These are phyloP conservation scores for Helicostylum pulchrum DNA, from an alignment of 192 early-diverging fungal genomes.

Conservation along the genomic window DNA sequence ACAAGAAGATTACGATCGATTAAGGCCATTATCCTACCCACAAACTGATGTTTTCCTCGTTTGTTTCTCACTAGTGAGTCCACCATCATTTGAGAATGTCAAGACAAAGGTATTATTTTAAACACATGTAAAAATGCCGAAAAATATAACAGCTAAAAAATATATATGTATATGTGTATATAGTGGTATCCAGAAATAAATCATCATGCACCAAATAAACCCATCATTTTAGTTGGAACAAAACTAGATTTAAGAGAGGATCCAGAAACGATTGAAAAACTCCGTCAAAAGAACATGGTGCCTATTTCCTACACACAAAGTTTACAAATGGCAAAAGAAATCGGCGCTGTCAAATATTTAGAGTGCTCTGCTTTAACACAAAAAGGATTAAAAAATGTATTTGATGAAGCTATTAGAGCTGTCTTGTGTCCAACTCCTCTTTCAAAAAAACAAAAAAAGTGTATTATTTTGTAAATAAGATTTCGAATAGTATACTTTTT, in stretches of 20 bases:
- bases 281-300: slow-evolving; percentile 71
- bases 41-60: slow-evolving; percentile 56
- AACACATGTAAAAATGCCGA: not conserved
- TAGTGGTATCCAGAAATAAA: slow-evolving; percentile 87
- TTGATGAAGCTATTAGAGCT: slow-evolving; percentile 90
- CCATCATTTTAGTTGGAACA: slow-evolving; percentile 83
- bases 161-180: no score
- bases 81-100: slow-evolving; percentile 26
- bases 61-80: slow-evolving; percentile 25
- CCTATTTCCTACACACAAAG: slow-evolving; percentile 82
- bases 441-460: slow-evolving; percentile 57
- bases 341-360: slow-evolving; percentile 79
- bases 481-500: no score
- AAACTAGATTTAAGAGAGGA: slow-evolving; percentile 93
- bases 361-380: slow-evolving; percentile 93
- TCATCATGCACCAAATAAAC: slow-evolving; percentile 85
- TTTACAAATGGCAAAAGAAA: slow-evolving; percentile 71
- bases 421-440: slow-evolving; percentile 62
- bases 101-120: slow-evolving; percentile 18
- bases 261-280: slow-evolving; percentile 71
- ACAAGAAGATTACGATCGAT: slow-evolving; percentile 91
- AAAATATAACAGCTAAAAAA: not conserved
- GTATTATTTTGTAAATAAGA: slow-evolving; percentile 56
- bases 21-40: slow-evolving; percentile 89
- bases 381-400: slow-evolving; percentile 88